Base-by-base conservation (phyloP, 192 early-diverging fungal species). In the Dissophora ornata region DNA sequence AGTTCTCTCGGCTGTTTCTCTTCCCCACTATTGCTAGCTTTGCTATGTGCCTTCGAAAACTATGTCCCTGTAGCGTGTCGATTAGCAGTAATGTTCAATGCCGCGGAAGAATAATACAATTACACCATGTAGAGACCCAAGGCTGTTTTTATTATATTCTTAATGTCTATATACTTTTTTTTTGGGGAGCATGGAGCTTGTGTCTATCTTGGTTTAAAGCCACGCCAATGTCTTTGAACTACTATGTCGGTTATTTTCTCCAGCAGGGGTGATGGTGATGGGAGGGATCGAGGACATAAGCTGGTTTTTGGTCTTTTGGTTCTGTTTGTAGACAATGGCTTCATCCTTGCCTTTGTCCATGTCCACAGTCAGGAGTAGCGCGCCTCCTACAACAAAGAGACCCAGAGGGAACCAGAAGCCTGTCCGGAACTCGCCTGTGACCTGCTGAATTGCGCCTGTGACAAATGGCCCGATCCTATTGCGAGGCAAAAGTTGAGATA, bases 401-500 rank as follows among this genome's bases (percentile, higher is more conserved):
- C 60, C 78, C n/a, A 87, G 29, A 4, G 86, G 69, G 58, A 85
- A 90, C 58, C 58, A 69, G 58, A 83, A 85, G 8, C 83, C 80
- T 47, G 71, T 66, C 10, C 87, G 56, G 30, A 85, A 62, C 26
- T 80, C 81, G 29, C 83, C 85, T 1, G 84, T 82, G 18, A 57
- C 42, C 13, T 83, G 65, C 7, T 80, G 80, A 53, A 93, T 91
- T 22, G 83, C 85, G 15, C 82, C 91, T n/a, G 89, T 89, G 24
- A 92, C 80, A 47, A 93, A 81, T 8, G 92, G 91, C 1, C 92
- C 92, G 12, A 93, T 82, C 86, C 73, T 77, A 57, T 38, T 38
- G 6, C 13, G 36, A 38, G 18, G 18, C 15, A 33, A 22, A n/a
- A n/a, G n/a, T n/a, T n/a, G n/a, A n/a, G n/a, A n/a, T n/a, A n/a